Conservation (phyloP, 129 eudicot species). For the Deinandra increscens region DNA sequence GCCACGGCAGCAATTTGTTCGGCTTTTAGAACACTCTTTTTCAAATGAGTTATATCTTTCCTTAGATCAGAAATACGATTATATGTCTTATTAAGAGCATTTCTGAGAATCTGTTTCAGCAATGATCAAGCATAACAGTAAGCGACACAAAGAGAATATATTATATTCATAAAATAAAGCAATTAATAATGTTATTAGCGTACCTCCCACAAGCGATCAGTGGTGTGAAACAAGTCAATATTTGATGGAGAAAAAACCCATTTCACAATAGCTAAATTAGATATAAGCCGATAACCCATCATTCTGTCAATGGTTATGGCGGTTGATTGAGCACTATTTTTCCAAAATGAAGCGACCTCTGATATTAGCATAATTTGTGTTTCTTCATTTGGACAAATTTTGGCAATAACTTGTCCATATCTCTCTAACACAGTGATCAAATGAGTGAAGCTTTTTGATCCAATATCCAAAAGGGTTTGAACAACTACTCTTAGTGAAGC, state of each 20-base stretch:
- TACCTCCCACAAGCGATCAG: constrained; percentile 98
- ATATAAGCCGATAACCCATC: constrained; percentile 98
- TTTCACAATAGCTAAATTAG: constrained; percentile 84
- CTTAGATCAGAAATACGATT: constrained; percentile 88
- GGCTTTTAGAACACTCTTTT: constrained; percentile 57
- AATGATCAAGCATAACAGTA: constrained; percentile 8
- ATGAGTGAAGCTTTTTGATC: constrained; percentile 97
- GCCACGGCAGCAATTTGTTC: constrained; percentile 64
- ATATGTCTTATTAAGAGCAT: constrained; percentile 79
- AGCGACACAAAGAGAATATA: background rate
- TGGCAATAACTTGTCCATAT: constrained; percentile 83
- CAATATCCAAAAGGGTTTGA: constrained; percentile 87
- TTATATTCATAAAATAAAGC: background rate
- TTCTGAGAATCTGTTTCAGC: constrained; percentile 61
- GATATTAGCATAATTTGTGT: constrained; percentile 66
- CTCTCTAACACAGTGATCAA: constrained; percentile 90
- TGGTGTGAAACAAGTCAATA: constrained; percentile 71
- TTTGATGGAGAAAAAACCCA: constrained; percentile 85
- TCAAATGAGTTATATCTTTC: constrained; percentile 60
- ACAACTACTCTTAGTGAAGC: constrained; percentile 64
- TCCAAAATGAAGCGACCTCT: constrained; percentile 81
- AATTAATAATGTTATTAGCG: background rate
- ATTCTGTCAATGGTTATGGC: constrained; percentile 87
- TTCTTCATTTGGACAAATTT: constrained; percentile 77
- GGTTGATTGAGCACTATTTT: constrained; percentile 80